Conservation (phyloP, 1,284 basidiomycete genomes). For the Rhodotorula sp. region DNA sequence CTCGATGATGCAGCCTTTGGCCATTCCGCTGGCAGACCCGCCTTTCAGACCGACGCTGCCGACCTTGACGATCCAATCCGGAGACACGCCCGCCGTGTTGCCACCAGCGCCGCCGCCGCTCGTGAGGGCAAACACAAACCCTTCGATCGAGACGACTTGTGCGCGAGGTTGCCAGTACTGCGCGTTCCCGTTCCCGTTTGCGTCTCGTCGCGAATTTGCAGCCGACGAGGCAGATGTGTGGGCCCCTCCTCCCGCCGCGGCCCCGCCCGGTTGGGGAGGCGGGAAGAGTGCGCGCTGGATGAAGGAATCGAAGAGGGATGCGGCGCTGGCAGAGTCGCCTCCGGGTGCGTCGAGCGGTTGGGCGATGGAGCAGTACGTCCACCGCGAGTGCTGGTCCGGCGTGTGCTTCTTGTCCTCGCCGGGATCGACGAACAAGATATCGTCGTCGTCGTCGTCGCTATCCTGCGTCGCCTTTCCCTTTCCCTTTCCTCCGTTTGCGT, state of each 20-base stretch:
- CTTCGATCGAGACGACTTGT: constrained; percentile 34
- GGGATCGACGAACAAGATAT: background rate
- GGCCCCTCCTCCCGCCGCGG: background rate
- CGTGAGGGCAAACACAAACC: constrained; percentile 17
- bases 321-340: background rate
- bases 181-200: background rate
- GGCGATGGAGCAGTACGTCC: constrained; percentile 30
- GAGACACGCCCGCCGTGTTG: background rate
- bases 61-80: constrained; percentile 39
- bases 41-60: constrained; percentile 35
- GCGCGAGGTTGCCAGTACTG: constrained; percentile 32
- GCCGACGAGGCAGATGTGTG: background rate
- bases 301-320: constrained; percentile 36
- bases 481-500: background rate
- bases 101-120: constrained; percentile 2
- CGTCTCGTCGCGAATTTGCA: background rate
- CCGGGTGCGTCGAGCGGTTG: constrained; percentile 7
- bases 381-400: constrained; percentile 10
- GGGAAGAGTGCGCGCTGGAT: constrained; percentile 38
- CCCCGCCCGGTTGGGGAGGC: constrained; percentile 7
- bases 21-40: constrained; percentile 26
- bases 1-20: constrained; percentile 34
- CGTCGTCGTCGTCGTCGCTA: constrained; percentile 4
- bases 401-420: background rate
- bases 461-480: constrained; percentile 9